Base-by-base conservation (phyloP, 2,329 filamentous ascomycete genomes). In the Zymoseptoria pseudotritici region DNA sequence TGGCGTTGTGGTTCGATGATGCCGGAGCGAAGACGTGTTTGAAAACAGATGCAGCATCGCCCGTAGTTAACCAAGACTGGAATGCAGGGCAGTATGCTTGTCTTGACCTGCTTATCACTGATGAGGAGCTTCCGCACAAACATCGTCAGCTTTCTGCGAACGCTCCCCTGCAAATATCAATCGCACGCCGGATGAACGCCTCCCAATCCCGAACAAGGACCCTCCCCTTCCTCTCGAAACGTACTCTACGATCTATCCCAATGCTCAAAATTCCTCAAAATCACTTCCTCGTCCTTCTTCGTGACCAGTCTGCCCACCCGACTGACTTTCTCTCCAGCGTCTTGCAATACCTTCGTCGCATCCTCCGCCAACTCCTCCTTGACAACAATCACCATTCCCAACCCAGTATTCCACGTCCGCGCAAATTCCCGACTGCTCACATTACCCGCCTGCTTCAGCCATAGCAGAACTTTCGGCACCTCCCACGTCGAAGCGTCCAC, bases 381-480 rank as follows among this genome's bases (percentile, higher is more conserved):
- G 2, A 97, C 90, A 4, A 91, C 91, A 29, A 92, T 80, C 5
- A 97, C 89, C 92, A 99, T 97, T 53, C 94, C 94, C 52, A 99
- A 79, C 55, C 94, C 94, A 7, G 88, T 91, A 79, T 99, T 99
- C 83, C 96, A 97, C 1, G 91, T 94, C 60, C 91, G 83, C 56
- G 88, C 91, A 83, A 97, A 95, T 78, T 99, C 94, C 9, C 79
- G 72, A 1, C 86, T 81, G 57, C 82, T 83, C 31, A 97, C 86
- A 62, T 88, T 88, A n/a, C 84, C 84, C 10, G 78, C 79, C 65
- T 79, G 76, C 78, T 91, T 91, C 69, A 99, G 82, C 94, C 94
- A 99, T 70, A 82, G 81, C 78, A 97, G 94, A 4, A 97, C 89
- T 1, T 83, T 78, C 0, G 89, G 91, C 51, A 91, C 81, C 24